Conservation (phyloP, 1,139 yeast species). For the Nematodospora anomalae region DNA sequence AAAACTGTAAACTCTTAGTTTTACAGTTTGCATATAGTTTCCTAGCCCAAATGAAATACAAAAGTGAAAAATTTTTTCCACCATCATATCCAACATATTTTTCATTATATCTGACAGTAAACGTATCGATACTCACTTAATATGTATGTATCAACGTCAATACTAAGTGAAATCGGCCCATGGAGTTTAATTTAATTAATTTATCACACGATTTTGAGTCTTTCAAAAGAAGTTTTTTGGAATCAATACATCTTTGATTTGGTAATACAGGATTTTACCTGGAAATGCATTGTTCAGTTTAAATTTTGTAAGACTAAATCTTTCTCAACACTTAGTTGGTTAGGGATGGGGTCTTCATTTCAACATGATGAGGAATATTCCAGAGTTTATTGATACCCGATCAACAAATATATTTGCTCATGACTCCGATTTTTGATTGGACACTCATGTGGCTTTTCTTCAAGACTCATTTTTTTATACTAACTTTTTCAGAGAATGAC, state of each 20-base stretch:
- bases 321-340: slow-evolving; percentile 4
- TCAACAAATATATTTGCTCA: slow-evolving; percentile 24
- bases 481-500: slow-evolving; percentile 59
- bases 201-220: slow-evolving; percentile 5
- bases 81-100: too few species aligned
- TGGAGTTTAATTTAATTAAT: too few species aligned
- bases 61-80: background rate
- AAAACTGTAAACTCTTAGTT: background rate
- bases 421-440: slow-evolving; percentile 33
- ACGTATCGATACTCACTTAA: too few species aligned
- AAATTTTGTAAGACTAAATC: slow-evolving; percentile 7
- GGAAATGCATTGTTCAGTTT: slow-evolving; percentile 2
- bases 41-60: background rate
- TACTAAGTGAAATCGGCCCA: too few species aligned
- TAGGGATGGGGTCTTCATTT: slow-evolving; percentile 13
- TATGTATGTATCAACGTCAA: too few species aligned
- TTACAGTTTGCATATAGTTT: background rate
- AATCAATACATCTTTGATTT: slow-evolving; percentile 13
- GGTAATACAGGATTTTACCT: slow-evolving; percentile 7
- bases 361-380: slow-evolving; percentile 14
- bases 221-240: slow-evolving; percentile 10
- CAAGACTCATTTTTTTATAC: slow-evolving; percentile 11
- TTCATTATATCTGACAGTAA: too few species aligned
- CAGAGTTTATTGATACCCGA: slow-evolving; percentile 32
- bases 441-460: slow-evolving; percentile 38